Conservation (phyloP, 805 yeast genomes). For the Debaryomyces maramus region DNA sequence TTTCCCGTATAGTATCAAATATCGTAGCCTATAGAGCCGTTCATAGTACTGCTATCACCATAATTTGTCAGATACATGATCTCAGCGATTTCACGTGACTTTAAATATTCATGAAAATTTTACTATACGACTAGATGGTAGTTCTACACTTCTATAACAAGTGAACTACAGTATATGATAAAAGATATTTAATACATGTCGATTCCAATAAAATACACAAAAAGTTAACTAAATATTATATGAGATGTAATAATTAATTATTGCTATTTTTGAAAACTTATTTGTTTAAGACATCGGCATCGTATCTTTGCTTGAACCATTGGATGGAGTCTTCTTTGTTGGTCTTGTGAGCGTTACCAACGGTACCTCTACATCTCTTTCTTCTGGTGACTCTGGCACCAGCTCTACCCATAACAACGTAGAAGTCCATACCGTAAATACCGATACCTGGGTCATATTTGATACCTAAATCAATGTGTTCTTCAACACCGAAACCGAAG, state of each 20-base stretch:
- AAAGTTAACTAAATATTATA: constrained; percentile 9
- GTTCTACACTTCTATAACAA: too few relatives aligned
- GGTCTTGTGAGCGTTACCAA: constrained; percentile 93
- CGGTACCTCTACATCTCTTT: constrained; percentile 87
- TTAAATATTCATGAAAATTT: too few relatives aligned
- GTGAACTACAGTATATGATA: too few relatives aligned
- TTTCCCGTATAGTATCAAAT: not conserved
- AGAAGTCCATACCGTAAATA: constrained; percentile 99
- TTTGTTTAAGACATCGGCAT: constrained; percentile 93
- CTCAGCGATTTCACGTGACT: too few relatives aligned
- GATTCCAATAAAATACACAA: constrained; percentile 7
- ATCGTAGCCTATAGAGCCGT: too few relatives aligned
- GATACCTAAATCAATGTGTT: constrained; percentile 99
- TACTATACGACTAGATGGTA: too few relatives aligned
- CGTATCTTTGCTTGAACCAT: constrained; percentile 99
- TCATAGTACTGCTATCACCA: too few relatives aligned
- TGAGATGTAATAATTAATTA: constrained; percentile 6
- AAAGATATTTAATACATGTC: constrained; percentile 5
- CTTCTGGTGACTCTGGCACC: constrained; percentile 98
- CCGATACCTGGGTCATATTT: constrained; percentile 99
- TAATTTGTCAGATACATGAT: too few relatives aligned
- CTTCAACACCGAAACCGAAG: constrained; percentile 99
- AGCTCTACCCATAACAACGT: constrained; percentile 99
- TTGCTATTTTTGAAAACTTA: constrained; percentile 35
- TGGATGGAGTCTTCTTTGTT: constrained; percentile 89